These are phyloP conservation scores for Aspergillus chevalieri DNA, from an alignment of 2,329 filamentous ascomycete species.

Conservation along the genomic window DNA sequence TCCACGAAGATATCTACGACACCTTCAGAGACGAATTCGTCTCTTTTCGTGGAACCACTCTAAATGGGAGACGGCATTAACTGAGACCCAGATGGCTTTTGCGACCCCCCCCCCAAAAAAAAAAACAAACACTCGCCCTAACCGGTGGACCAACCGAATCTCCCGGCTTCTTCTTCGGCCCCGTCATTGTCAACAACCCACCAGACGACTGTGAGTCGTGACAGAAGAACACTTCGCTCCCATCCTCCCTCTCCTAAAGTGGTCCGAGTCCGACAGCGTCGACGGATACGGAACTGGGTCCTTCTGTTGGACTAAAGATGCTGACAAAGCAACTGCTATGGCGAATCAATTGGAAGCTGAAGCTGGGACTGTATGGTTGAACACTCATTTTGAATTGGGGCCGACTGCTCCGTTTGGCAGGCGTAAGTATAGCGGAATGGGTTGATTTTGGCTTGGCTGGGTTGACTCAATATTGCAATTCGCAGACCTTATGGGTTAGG, in stretches of 20 bases:
- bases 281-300: constrained; percentile 49
- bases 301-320: constrained; percentile 53
- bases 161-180: constrained; percentile 51
- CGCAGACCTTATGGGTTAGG: background rate
- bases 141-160: constrained; percentile 37
- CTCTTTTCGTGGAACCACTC: too few species aligned
- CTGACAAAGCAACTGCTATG: constrained; percentile 45
- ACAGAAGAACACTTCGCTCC: constrained; percentile 52
- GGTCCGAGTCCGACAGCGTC: constrained; percentile 46
- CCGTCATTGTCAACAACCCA: constrained; percentile 52
- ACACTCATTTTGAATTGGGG: constrained; percentile 22
- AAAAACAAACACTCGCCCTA: constrained; percentile 45
- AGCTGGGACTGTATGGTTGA: constrained; percentile 55
- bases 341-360: constrained; percentile 49
- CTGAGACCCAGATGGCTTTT: constrained; percentile 39
- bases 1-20: too few species aligned
- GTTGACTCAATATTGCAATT: constrained; percentile 27
- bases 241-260: constrained; percentile 51
- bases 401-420: constrained; percentile 37
- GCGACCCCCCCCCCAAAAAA: too few species aligned
- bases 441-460: constrained; percentile 37
- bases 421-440: constrained; percentile 46
- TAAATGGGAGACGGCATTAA: too few species aligned
- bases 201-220: constrained; percentile 49
- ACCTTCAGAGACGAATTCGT: too few species aligned